A percentile compares a stretch with the other conserved stretches of the same genome.
These are phyloP conservation scores for Phytophthora ramorum DNA, from an alignment of 352 stramenopile species.

Conservation along the genomic window DNA sequence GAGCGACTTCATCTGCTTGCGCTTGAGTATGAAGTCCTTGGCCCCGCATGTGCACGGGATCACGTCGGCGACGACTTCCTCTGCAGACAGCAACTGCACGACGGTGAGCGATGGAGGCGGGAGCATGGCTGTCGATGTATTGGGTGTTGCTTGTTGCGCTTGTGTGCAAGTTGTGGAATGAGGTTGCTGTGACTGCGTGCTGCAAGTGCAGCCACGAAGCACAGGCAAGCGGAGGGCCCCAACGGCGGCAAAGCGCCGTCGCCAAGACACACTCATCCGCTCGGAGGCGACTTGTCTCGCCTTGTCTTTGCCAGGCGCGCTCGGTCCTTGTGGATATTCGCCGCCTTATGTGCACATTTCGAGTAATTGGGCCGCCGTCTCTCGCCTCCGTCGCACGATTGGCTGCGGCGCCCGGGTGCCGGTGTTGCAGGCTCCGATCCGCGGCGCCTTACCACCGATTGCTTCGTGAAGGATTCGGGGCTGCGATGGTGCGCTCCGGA, in stretches of 20 bases:
- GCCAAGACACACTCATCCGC: slow-evolving; percentile 25
- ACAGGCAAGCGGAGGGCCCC: slow-evolving; percentile 7
- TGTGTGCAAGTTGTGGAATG: slow-evolving; percentile 33
- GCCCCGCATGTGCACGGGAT: slow-evolving; percentile 48
- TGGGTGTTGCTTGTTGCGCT: slow-evolving; percentile 12
- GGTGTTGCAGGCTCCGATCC: slow-evolving; percentile 19
- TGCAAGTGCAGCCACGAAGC: slow-evolving; percentile 11
- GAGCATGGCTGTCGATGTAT: slow-evolving; percentile 19
- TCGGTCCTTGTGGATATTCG: slow-evolving; percentile 25
- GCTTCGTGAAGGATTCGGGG: slow-evolving; percentile 10
- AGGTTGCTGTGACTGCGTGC: neutral
- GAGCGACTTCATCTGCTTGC: slow-evolving; percentile 25
- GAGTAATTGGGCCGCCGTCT: slow-evolving; percentile 27
- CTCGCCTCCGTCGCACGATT: neutral
- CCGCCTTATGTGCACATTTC: slow-evolving; percentile 20
- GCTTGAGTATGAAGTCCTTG: slow-evolving; percentile 37
- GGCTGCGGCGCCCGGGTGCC: slow-evolving; percentile 8
- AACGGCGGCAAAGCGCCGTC: slow-evolving; percentile 14
- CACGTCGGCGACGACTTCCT: slow-evolving; percentile 1
- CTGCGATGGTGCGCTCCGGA: slow-evolving; percentile 23
- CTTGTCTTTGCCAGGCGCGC: slow-evolving; percentile 23
- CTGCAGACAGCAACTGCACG: slow-evolving; percentile 22
- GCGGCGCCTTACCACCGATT: slow-evolving; percentile 9
- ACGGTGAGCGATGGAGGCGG: slow-evolving; percentile 26
- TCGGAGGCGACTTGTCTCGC: slow-evolving; percentile 14